Evolutionary conservation across 1,139 yeast genomes (phyloP), one percentile per base, ranked within the genome.

Genomic region (Blastobotrys aristatus): DNA sequence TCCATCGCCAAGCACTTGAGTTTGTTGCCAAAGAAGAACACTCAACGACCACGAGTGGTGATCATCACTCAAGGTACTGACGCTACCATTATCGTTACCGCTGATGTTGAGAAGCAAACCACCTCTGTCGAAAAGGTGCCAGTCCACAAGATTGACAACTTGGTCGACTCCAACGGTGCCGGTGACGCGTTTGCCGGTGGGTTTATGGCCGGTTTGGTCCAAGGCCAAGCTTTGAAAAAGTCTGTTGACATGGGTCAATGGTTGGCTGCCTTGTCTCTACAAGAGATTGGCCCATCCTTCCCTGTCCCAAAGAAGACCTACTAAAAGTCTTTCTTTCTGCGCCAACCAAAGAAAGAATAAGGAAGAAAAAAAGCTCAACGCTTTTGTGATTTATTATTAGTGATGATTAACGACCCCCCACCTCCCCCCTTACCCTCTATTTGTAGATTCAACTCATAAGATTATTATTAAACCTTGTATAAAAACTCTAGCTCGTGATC

Each of bases 181-280:
- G 99, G 98, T 68, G 99, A 92, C 67, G 97, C 98, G 21, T 92
- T 92, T 66, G 98, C 97, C 51, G 95, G 96, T 64, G 99, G 98
- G 50, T 92, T 92, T 69, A 71, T 90, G 58, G 96, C 96, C 52
- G 94, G 90, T 52, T 72, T 90, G 58, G 95, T 87, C 49, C 73
- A 83, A 70, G 89, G 84, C 57, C 80, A 84, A 69, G 58, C 76
- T 30, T 66, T 89, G 51, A 67, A 57, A 33, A 72, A 77, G 45
- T 72, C 85, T 51, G 75, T 92, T 55, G 88, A 84, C 60, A 79
- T 83, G 69, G 99, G 98, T 58, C 97, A 90, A 73, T 90, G 97
- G 97, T 82, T 95, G 58, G 99, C 98, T 53, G 76, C 88, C 56
- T 71, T 86, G 59, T 86, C 96, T 48, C 84, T 92, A 65, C 96